phyloP scores from a whole-genome alignment of 2,329 filamentous ascomycete species.

The Colletotrichum phormii region DNA sequence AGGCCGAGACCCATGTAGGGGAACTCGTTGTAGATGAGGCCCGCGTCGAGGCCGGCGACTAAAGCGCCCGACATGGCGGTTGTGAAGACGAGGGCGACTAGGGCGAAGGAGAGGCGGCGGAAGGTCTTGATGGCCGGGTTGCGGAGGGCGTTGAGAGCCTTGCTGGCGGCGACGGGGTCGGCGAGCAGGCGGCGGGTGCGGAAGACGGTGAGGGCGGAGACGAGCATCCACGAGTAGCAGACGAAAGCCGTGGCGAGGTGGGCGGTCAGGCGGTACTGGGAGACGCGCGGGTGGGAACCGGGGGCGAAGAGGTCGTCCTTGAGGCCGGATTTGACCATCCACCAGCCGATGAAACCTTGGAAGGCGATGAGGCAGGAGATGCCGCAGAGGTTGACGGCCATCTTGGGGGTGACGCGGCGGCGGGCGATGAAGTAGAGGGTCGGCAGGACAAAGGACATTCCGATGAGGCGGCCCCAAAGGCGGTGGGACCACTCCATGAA shows the following conservation, averaged over 20 bases:
- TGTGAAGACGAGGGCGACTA: conserved; percentile 82
- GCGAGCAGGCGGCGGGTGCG: conserved; percentile 79
- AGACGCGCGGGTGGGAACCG: conserved; percentile 90
- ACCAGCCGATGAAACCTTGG: conserved; percentile 97
- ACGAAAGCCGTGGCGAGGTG: conserved; percentile 92
- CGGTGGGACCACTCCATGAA: conserved; percentile 99
- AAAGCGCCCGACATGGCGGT: conserved; percentile 95
- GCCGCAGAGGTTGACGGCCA: conserved; percentile 81
- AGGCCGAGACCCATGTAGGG: conserved; percentile 92
- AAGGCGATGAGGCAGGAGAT: conserved; percentile 93
- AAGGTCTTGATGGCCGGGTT: conserved; percentile 78
- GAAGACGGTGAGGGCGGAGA: conserved; percentile 86
- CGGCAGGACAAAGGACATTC: conserved; percentile 88
- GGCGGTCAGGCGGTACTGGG: conserved; percentile 90
- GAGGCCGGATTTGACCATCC: conserved; percentile 98
- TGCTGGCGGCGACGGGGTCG: conserved; percentile 72
- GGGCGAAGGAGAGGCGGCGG: conserved; percentile 76
- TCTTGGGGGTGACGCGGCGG: conserved; percentile 79
- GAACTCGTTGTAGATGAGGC: conserved; percentile 99
- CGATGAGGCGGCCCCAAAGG: conserved; percentile 92
- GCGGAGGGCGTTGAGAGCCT: conserved; percentile 70
- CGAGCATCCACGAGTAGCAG: conserved; percentile 94
- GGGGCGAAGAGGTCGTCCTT: conserved; percentile 96
- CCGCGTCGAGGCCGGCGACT: conserved; percentile 94
- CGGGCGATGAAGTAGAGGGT: conserved; percentile 89